phyloP scores from a whole-genome alignment of 176 grass and related monocot species.

The Musa schizocarpa region DNA sequence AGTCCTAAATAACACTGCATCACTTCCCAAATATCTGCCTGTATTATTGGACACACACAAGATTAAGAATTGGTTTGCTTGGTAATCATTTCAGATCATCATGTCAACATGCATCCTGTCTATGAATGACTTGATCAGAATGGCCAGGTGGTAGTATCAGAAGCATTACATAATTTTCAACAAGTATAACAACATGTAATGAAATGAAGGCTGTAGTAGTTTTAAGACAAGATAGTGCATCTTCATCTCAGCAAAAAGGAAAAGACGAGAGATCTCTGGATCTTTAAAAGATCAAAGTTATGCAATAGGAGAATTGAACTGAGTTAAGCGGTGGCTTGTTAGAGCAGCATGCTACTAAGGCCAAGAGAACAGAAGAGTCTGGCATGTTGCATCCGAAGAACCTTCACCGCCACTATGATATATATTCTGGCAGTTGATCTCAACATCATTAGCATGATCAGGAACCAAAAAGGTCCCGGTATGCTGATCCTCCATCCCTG shows the following conservation, averaged over 20 bases:
- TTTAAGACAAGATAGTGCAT: not conserved
- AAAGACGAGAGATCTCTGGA: not conserved
- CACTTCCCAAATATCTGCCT: no score
- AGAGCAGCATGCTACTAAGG: not conserved
- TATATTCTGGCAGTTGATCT: slow-evolving; percentile 44
- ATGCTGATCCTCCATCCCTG: slow-evolving; percentile 15
- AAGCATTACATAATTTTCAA: no score
- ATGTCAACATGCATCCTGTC: no score
- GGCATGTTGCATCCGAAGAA: slow-evolving; percentile 31
- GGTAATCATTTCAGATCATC: no score
- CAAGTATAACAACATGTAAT: not conserved
- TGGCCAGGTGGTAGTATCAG: no score
- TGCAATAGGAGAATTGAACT: not conserved
- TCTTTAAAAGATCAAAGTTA: not conserved
- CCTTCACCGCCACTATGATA: slow-evolving; percentile 40
- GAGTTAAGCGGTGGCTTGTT: not conserved
- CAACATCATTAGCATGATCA: slow-evolving; percentile 8
- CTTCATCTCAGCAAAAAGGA: not conserved
- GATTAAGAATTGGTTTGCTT: no score
- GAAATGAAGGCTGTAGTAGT: not conserved
- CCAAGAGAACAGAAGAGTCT: slow-evolving; percentile 52
- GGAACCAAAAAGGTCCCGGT: slow-evolving; percentile 5
- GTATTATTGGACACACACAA: no score
- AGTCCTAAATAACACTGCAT: no score
- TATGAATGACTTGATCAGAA: no score